Conservation (phyloP, 2,329 filamentous ascomycete species). For the Colletotrichum falcatum region DNA sequence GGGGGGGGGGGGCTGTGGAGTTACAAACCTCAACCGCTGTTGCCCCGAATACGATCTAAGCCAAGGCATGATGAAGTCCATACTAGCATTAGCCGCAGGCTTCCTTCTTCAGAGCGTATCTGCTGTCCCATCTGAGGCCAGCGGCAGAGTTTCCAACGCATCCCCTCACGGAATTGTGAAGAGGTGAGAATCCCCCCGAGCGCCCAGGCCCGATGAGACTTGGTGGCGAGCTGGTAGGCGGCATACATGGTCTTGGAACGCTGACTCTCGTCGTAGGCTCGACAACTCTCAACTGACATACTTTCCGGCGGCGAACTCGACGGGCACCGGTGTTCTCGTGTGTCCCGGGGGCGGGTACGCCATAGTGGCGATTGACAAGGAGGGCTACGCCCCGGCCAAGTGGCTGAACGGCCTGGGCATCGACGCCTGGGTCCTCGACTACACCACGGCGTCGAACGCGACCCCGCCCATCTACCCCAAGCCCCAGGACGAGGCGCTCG, state of each 20-base stretch:
- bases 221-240: neutral
- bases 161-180: slow-evolving; percentile 1
- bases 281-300: slow-evolving; percentile 30
- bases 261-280: slow-evolving; percentile 18
- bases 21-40: neutral
- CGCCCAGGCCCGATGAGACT: too few species aligned
- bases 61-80: slow-evolving; percentile 10
- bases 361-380: slow-evolving; percentile 36
- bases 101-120: neutral
- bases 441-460: slow-evolving; percentile 39
- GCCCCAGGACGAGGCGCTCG: slow-evolving; percentile 41
- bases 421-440: slow-evolving; percentile 44
- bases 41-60: neutral
- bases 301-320: slow-evolving; percentile 29
- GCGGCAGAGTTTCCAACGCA: neutral
- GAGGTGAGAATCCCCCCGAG: slow-evolving; percentile 3
- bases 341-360: slow-evolving; percentile 42
- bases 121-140: slow-evolving; percentile 1
- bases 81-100: neutral
- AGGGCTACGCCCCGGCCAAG: slow-evolving; percentile 38
- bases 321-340: slow-evolving; percentile 41
- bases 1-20: too few species aligned
- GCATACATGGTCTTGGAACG: neutral
- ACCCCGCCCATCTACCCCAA: slow-evolving; percentile 41
- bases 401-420: slow-evolving; percentile 41